Evolutionary conservation across 495 filamentous ascomycete genomes (phyloP), one percentile per base, ranked within the genome.

Genomic region (Apodospora peruviana): DNA sequence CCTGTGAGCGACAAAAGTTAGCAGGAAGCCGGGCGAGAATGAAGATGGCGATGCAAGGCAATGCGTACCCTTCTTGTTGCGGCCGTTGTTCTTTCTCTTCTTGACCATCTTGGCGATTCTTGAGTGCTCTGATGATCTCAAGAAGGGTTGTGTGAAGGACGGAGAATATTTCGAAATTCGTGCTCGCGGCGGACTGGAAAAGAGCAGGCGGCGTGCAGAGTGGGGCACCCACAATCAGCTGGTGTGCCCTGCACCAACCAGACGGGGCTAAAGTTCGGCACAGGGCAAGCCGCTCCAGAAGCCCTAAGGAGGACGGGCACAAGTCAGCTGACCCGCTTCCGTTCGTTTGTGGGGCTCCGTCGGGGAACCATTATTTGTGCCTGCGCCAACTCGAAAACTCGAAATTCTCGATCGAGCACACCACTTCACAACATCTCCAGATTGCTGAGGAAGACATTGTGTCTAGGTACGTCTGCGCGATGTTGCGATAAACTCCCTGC

Each of bases 61-160:
- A 16, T 42, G 27, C 58, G 42, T 45, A 64, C 93, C 93, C 74
- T 95, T 96, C 90, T 98, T 98, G 87, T 97, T 95, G 72, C 91
- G 88, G 73, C 93, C 91, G 80, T 97, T 97, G 80, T 87, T 90
- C 74, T 93, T 90, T 82, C 91, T 87, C 85, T 98, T 98, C 84
- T 98, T 98, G 77, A 98, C 93, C 93, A 98, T 98, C 73, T 75
- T 96, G 80, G 78, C 83, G 78, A 76, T 79, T 79, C 66, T 65
- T 62, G 58, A 62, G 57, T 52, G 57, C 52, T 60, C 56, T 67
- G 55, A 16, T 22, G 55, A 57, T 64, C 58, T 60, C 50, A 60
- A 65, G 57, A 46, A 53, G 48, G 46, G 47, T 43, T 51, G 49
- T 59, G 55, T 57, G 44, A 56, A 58, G 56, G 53, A 41, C 42